These are phyloP conservation scores for Thermochaetoides thermophila DNA, from an alignment of 495 filamentous ascomycete genomes.

Conservation along the genomic window DNA sequence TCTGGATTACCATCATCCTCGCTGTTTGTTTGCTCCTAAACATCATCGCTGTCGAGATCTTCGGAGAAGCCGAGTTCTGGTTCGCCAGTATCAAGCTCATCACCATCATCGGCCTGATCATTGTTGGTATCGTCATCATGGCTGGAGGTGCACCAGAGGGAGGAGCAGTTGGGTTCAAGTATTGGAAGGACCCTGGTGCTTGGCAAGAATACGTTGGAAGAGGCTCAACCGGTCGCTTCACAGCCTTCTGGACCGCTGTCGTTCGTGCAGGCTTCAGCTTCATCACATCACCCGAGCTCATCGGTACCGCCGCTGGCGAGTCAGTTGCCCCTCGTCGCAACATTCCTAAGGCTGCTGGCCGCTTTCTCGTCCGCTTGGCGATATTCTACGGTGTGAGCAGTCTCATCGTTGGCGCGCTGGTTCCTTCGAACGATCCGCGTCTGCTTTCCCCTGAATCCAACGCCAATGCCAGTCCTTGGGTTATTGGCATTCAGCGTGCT, in stretches of 20 bases:
- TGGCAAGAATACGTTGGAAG: conserved; percentile 43
- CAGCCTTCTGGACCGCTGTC: conserved; percentile 33
- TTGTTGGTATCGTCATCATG: conserved; percentile 59
- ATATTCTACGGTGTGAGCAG: conserved; percentile 59
- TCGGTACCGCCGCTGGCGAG: conserved; percentile 58
- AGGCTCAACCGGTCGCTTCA: conserved; percentile 35
- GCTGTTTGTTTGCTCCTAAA: conserved; percentile 28
- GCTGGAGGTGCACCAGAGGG: conserved; percentile 47
- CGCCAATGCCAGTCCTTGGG: conserved; percentile 50
- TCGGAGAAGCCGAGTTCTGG: conserved; percentile 51
- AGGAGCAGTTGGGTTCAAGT: conserved; percentile 44
- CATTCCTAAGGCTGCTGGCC: conserved; percentile 55
- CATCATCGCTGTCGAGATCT: conserved; percentile 35
- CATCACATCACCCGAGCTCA: conserved; percentile 34
- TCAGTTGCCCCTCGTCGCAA: conserved; percentile 63
- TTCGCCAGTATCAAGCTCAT: conserved; percentile 55
- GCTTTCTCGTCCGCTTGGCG: conserved; percentile 54
- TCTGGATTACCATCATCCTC: conserved; percentile 45
- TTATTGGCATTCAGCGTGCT: conserved; percentile 31
- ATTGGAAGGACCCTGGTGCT: conserved; percentile 59
- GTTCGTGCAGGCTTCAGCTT: conserved; percentile 34
- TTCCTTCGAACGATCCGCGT: conserved; percentile 37
- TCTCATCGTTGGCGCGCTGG: conserved; percentile 54
- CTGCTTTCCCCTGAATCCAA: conserved; percentile 39
- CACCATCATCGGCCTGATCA: conserved; percentile 52